Base-by-base conservation (phyloP, 495 filamentous ascomycete species). In the Aspergillus wentii region DNA sequence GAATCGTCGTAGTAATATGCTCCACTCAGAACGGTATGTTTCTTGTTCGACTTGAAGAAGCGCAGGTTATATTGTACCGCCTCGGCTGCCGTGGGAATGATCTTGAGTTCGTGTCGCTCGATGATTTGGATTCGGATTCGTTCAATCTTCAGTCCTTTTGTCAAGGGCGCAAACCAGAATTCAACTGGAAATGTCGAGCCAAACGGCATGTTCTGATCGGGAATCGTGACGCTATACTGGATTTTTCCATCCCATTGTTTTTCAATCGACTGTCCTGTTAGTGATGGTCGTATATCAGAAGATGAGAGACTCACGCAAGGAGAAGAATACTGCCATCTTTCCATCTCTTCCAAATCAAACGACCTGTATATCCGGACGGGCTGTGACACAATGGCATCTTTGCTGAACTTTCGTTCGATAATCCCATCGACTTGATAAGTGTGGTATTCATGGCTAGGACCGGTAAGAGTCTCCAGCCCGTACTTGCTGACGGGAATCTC, bases 401-500 rank as follows among this genome's bases (percentile, higher is more conserved):
- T 40, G 16, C 39, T 42, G 18, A 35, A 33, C 7, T 34, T 32
- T 8, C 43, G 45, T 33, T 51, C 38, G 8, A 59, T 27, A 4
- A 51, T 25, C 4, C 14, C 52, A 11, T 56, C 28, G 1, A 59
- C 52, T 0, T 43, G 9, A 20, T 59, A 59, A 5, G 39, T 44
- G 25, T 56, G 56, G 13, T 54, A 56, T 13, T 39, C 29, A 28
- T 56, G 42, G 3, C 31, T 31, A 16, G 40, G 42, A 1, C 49
- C 49, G 1, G 41, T 41, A 3, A 54, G 30, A 0, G 52, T 56
- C 17, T 51, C 52, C 9, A 40, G 15, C 4, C 49, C 29, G 13
- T 35, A 38, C 0, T 23, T 19, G 14, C 35, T 13, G 5, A 59
- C 30, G 4, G 49, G 40, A 10, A 59, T 48, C 3, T 43, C 28